A percentile compares a stretch with the other conserved stretches of the same genome.
These are phyloP conservation scores for Phytophthora macrochlamydospora DNA, from an alignment of 352 stramenopile species.

Conservation along the genomic window DNA sequence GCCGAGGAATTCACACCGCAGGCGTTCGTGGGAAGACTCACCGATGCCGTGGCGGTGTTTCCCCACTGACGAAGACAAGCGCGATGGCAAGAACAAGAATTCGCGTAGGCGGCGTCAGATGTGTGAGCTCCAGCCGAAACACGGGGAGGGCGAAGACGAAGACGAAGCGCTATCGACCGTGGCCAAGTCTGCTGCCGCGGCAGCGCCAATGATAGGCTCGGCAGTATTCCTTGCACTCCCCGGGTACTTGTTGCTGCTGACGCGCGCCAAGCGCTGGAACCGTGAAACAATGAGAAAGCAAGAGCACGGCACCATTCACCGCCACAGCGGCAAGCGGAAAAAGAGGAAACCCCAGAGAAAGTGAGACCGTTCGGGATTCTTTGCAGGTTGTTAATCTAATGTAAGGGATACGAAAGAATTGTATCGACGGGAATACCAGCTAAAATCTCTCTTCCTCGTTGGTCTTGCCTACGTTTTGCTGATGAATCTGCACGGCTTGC, in stretches of 20 bases:
- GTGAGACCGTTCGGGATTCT: slow-evolving; percentile 5
- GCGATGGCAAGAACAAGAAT: slow-evolving; percentile 18
- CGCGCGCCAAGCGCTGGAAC: slow-evolving; percentile 34
- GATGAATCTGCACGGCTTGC: slow-evolving; percentile 18
- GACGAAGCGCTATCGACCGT: slow-evolving; percentile 15
- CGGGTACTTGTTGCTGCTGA: slow-evolving; percentile 31
- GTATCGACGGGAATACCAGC: background rate
- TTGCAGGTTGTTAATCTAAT: no score
- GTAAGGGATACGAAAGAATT: no score
- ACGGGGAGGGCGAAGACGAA: slow-evolving; percentile 1
- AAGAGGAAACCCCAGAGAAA: slow-evolving; percentile 34
- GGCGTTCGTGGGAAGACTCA: slow-evolving; percentile 65
- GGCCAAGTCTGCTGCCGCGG: slow-evolving; percentile 18
- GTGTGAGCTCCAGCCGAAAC: slow-evolving; percentile 28
- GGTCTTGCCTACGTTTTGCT: slow-evolving; percentile 3
- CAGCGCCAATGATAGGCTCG: slow-evolving; percentile 12
- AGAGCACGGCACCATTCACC: slow-evolving; percentile 27
- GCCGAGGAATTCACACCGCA: slow-evolving; percentile 71
- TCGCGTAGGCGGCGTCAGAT: slow-evolving; percentile 34
- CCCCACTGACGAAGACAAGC: slow-evolving; percentile 9
- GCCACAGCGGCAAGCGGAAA: slow-evolving; percentile 23
- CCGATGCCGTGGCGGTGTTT: slow-evolving; percentile 43
- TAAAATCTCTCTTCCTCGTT: background rate
- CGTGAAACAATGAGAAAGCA: slow-evolving; percentile 22
- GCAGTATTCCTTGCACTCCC: slow-evolving; percentile 32